Evolutionary conservation across 108 stramenopile species (phyloP), one percentile per base, ranked within the genome.

Genomic region (Cyclotella choctawhatcheeana): DNA sequence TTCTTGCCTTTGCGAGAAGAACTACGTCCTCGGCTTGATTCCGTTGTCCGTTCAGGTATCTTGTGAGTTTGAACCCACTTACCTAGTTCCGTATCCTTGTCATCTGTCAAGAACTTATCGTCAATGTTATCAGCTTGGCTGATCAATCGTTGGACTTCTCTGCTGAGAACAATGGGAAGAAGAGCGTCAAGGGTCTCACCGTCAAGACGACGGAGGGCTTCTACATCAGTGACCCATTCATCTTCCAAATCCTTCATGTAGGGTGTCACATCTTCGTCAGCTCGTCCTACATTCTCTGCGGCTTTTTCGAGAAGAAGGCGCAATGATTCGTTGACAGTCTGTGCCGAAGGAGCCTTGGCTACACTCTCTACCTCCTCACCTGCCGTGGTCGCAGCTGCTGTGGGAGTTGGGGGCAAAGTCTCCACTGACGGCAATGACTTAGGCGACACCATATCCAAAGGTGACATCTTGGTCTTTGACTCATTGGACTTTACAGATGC

Each of bases 141-240:
- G 29, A 74, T 70, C 48, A 81, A 59, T 17, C 68, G 73, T 51
- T 81, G 73, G 18, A 81, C 59, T 53, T 81, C 80, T 21, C 80
- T 33, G 35, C 73, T 74, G 34, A 81, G 80, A 67, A 81, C 47
- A 31, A 81, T 56, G 17, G 80, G 80, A 25, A 81, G 73, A 3
- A 81, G 44, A 8, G 44, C 45, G 48, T 81, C 80, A 32, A 81
- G 63, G 3, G 73, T 69, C n/a, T 50, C 64, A 21, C 68, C 55
- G 53, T 81, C 80, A 29, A 81, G 55, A 44, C 80, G 73, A 17
- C 80, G 54, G 27, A 81, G 56, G 1, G 73, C 68, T 40, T 81
- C 80, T 16, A 81, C 80, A 34, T 81, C 80, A 50, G 80, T 81
- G 26, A 81, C 80, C 80, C 80, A 81, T 31, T 81, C 80, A 32